These are phyloP conservation scores for Apiotrichum gracile DNA, from an alignment of 1,284 basidiomycete species.

Conservation along the genomic window DNA sequence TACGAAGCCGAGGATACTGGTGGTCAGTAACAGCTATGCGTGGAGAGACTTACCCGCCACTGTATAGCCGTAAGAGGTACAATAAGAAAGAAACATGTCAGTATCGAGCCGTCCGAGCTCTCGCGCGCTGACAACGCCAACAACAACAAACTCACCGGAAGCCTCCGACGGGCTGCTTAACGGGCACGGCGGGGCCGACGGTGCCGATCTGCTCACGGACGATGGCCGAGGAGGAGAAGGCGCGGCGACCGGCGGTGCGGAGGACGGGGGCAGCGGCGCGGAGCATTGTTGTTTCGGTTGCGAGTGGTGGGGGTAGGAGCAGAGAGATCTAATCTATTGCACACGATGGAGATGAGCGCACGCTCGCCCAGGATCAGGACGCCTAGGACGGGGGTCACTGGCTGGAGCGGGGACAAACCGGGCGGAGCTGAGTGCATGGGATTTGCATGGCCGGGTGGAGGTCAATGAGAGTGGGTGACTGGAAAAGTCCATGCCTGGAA, in stretches of 20 bases:
- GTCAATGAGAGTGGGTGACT: neutral
- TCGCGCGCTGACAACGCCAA: neutral
- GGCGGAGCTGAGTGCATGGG: no score
- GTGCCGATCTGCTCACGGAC: slow-evolving; percentile 56
- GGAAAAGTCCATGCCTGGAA: no score
- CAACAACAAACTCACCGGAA: slow-evolving; percentile 51
- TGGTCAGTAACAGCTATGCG: neutral
- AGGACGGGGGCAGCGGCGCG: slow-evolving; percentile 2
- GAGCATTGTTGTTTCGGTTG: slow-evolving; percentile 4
- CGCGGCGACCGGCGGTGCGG: slow-evolving; percentile 22
- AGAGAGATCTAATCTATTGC: neutral
- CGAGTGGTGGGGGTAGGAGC: neutral
- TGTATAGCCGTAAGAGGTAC: neutral
- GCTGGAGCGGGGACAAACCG: neutral
- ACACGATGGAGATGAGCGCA: neutral
- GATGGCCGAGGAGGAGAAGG: slow-evolving; percentile 47
- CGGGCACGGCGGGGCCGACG: slow-evolving; percentile 57
- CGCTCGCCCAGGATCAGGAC: no score
- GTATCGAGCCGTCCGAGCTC: neutral
- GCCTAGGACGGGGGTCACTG: no score
- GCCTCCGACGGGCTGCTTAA: slow-evolving; percentile 63
- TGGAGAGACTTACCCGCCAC: slow-evolving; percentile 61
- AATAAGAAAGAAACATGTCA: neutral
- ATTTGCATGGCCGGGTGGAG: neutral
- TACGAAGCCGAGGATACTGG: slow-evolving; percentile 78